Conservation (phyloP, 176 grass and related monocot species). For the Eremochloa ophiuroides region DNA sequence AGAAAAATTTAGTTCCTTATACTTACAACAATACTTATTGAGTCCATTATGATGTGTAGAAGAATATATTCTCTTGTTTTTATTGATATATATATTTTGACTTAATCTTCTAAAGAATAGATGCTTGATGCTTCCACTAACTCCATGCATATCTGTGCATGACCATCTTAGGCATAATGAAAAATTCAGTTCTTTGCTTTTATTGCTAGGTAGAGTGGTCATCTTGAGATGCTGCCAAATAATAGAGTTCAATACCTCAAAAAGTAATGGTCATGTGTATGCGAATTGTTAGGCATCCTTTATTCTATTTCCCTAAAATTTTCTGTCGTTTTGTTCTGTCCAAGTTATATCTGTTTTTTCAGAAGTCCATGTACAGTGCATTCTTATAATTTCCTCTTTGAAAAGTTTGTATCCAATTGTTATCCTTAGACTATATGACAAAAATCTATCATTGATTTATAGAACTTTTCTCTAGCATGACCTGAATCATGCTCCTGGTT, state of each 20-base stretch:
- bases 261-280: background rate
- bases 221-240: background rate
- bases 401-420: background rate
- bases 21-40: background rate
- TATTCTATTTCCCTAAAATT: slow-evolving; percentile 7
- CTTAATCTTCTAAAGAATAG: background rate
- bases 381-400: background rate
- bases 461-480: background rate
- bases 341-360: background rate
- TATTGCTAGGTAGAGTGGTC: too few species aligned
- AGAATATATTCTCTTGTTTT: background rate
- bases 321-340: background rate
- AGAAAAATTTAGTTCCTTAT: background rate
- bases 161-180: too few species aligned
- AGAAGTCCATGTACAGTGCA: background rate
- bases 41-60: background rate
- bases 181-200: too few species aligned
- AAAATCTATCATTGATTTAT: background rate
- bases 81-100: background rate
- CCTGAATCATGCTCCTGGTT: background rate
- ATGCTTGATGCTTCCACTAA: background rate
- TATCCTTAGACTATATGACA: background rate
- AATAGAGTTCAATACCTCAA: background rate
- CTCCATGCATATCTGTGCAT: background rate
- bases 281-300: background rate